These are phyloP conservation scores for Aspergillus jensenii DNA, from an alignment of 2,329 filamentous ascomycete genomes.

Conservation along the genomic window DNA sequence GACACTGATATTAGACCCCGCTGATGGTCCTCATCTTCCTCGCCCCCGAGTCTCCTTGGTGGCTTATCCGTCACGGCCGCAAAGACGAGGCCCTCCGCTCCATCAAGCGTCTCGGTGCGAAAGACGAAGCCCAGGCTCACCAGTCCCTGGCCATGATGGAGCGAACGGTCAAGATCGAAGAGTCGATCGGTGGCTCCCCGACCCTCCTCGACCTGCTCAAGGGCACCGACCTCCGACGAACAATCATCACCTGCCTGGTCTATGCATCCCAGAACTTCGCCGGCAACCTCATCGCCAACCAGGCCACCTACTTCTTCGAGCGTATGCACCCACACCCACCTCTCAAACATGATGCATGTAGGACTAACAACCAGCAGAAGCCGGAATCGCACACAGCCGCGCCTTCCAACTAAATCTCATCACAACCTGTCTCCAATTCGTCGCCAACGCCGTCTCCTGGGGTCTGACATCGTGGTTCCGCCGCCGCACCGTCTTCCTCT, in stretches of 20 bases:
- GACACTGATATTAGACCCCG: conserved; percentile 20
- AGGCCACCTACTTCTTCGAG: conserved; percentile 62
- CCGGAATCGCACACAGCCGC: conserved; percentile 24
- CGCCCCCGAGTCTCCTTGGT: conserved; percentile 30
- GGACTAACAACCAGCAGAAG: conserved; percentile 19
- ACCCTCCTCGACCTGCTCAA: conserved; percentile 32
- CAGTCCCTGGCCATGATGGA: conserved; percentile 32
- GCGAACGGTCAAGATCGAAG: conserved; percentile 34
- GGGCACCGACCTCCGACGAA: conserved; percentile 32
- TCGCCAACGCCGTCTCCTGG: conserved; percentile 39
- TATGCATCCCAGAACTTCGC: conserved; percentile 50
- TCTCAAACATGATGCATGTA: background rate
- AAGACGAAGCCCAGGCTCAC: conserved; percentile 16
- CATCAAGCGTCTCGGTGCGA: conserved; percentile 24
- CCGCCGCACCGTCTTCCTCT: conserved; percentile 43
- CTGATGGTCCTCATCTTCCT: conserved; percentile 28
- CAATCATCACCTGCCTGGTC: conserved; percentile 32
- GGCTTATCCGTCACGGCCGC: conserved; percentile 28
- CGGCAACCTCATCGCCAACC: conserved; percentile 63
- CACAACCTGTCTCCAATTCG: conserved; percentile 31
- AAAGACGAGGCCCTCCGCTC: conserved; percentile 24
- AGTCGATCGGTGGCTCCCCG: conserved; percentile 24
- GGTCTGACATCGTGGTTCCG: conserved; percentile 39
- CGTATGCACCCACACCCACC: conserved; percentile 17
- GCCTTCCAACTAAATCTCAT: conserved; percentile 32